These are phyloP conservation scores for Spathaspora hagerdaliae DNA, from an alignment of 805 yeast species.

Conservation along the genomic window DNA sequence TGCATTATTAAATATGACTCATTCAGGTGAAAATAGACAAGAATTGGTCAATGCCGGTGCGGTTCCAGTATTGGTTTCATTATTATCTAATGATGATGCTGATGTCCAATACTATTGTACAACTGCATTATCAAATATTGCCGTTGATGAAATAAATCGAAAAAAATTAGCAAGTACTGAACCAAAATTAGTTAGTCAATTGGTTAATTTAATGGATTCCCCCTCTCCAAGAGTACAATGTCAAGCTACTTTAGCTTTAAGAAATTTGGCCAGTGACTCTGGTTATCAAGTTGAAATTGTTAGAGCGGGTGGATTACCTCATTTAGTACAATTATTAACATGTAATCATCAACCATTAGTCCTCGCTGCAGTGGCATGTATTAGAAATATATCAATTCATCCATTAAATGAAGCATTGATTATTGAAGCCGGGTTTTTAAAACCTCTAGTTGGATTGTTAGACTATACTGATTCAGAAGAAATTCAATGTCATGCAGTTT, in stretches of 20 bases:
- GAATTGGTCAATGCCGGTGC: constrained; percentile 98
- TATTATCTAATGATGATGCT: constrained; percentile 81
- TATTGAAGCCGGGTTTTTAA: constrained; percentile 93
- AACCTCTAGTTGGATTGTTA: constrained; percentile 81
- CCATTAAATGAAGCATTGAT: constrained; percentile 94
- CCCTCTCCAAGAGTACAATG: constrained; percentile 94
- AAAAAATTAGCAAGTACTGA: constrained; percentile 86
- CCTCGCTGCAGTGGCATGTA: constrained; percentile 96
- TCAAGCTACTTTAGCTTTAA: constrained; percentile 93
- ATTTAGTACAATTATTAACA: constrained; percentile 83
- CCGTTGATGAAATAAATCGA: constrained; percentile 91
- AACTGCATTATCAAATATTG: constrained; percentile 93
- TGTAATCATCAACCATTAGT: constrained; percentile 89
- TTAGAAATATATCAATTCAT: constrained; percentile 93
- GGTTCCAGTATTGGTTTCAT: constrained; percentile 88
- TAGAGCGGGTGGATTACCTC: constrained; percentile 92
- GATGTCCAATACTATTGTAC: constrained; percentile 99
- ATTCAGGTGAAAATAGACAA: constrained; percentile 91
- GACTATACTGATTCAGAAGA: constrained; percentile 88
- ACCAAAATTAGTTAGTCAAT: constrained; percentile 82
- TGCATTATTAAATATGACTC: constrained; percentile 96
- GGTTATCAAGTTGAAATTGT: constrained; percentile 95
- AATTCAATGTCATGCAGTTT: constrained; percentile 97
- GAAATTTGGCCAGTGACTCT: constrained; percentile 94
- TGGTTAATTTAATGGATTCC: constrained; percentile 89